phyloP scores from a whole-genome alignment of 2,329 filamentous ascomycete genomes.

The Aspergillus spinulosporus region DNA sequence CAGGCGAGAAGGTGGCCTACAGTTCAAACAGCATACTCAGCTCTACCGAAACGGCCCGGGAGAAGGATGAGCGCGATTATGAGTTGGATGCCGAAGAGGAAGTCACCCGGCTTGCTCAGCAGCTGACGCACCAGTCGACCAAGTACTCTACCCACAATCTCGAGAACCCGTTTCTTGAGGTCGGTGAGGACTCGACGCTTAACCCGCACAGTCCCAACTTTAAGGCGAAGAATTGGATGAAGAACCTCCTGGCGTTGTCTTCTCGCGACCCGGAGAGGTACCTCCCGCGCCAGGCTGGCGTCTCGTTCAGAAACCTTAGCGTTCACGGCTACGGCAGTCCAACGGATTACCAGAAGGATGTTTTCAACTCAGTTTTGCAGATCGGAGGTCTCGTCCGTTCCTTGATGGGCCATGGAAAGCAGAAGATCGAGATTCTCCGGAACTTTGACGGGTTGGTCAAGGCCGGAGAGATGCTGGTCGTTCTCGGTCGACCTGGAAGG shows the following conservation, averaged over 20 bases:
- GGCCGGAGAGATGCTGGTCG: slow-evolving; percentile 59
- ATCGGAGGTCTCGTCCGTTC: slow-evolving; percentile 35
- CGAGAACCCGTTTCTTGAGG: slow-evolving; percentile 40
- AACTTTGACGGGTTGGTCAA: slow-evolving; percentile 65
- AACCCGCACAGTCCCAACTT: slow-evolving; percentile 50
- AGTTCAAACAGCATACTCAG: slow-evolving; percentile 26
- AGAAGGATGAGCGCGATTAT: slow-evolving; percentile 24
- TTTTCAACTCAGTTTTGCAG: slow-evolving; percentile 40
- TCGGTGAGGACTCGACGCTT: slow-evolving; percentile 37
- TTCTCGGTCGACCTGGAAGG: slow-evolving; percentile 53
- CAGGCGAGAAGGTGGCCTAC: slow-evolving; percentile 2
- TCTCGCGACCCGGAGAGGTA: slow-evolving; percentile 56
- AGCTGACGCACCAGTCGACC: slow-evolving; percentile 40
- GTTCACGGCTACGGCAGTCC: slow-evolving; percentile 67
- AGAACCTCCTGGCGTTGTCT: slow-evolving; percentile 47
- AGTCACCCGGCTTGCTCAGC: slow-evolving; percentile 37
- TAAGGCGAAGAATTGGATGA: slow-evolving; percentile 49
- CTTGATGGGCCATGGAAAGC: slow-evolving; percentile 40
- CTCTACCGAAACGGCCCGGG: slow-evolving; percentile 31
- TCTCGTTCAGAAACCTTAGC: slow-evolving; percentile 67
- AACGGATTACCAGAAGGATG: slow-evolving; percentile 65
- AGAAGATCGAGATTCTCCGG: slow-evolving; percentile 61
- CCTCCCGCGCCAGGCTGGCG: slow-evolving; percentile 58
- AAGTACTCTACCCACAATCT: slow-evolving; percentile 28
- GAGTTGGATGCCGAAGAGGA: slow-evolving; percentile 31